These are phyloP conservation scores for Plantago rigida DNA, from an alignment of 305 asterid genomes.

Conservation along the genomic window DNA sequence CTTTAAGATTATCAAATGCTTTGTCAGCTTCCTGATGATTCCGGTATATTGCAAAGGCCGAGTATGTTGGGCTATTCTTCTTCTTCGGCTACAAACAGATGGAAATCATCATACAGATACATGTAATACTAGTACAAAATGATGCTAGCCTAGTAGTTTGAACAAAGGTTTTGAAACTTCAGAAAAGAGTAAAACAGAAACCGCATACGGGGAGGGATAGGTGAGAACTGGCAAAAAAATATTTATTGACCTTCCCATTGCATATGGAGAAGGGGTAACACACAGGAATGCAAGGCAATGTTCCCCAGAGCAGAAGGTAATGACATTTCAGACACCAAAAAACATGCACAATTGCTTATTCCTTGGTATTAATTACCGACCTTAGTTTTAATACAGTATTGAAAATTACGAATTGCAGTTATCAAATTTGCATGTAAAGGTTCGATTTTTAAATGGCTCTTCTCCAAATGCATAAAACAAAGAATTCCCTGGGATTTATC, in stretches of 20 bases:
- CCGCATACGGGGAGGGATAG: neutral
- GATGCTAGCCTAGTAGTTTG: neutral
- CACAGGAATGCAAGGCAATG: neutral
- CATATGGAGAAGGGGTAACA: no score
- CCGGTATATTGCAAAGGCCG: conserved; percentile 54
- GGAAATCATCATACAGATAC: neutral
- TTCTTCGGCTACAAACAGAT: conserved; percentile 38
- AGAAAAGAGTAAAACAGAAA: neutral
- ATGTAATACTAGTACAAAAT: neutral
- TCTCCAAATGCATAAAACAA: neutral
- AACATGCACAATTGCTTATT: no score
- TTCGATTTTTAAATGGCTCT: neutral
- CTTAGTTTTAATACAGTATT: neutral
- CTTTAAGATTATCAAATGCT: conserved; percentile 57
- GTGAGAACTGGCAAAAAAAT: neutral
- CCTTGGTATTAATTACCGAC: no score
- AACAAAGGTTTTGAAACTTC: neutral
- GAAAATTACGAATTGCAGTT: neutral
- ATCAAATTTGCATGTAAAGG: no score
- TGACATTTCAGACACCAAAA: no score
- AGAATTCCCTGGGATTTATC: neutral
- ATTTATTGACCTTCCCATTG: neutral
- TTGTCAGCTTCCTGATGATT: conserved; percentile 52
- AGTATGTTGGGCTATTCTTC: conserved; percentile 36
- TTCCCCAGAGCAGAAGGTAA: no score